A percentile compares a stretch with the other conserved stretches of the same genome.
phyloP scores from a whole-genome alignment of 2,329 filamentous ascomycete species.

The Dactylonectria macrodidyma region DNA sequence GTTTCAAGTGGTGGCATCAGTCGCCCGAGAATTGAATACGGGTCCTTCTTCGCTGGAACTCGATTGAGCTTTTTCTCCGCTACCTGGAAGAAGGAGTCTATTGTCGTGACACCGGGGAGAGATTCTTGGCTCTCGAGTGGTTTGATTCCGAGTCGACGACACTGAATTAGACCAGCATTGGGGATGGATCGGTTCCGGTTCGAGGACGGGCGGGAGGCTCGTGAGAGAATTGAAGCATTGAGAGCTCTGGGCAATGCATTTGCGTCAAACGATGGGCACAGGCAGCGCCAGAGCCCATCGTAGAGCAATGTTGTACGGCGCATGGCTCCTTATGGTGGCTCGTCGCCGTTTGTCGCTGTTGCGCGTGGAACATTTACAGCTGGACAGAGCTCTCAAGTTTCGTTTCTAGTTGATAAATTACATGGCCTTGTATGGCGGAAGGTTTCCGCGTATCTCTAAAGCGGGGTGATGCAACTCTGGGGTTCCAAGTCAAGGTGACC shows the following conservation, averaged over 20 bases:
- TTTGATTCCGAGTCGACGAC: constrained; percentile 39
- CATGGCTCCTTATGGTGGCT: constrained; percentile 40
- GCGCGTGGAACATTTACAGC: not conserved
- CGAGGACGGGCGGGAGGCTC: constrained; percentile 12
- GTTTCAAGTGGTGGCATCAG: not conserved
- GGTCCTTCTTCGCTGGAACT: not conserved
- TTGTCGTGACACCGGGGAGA: not conserved
- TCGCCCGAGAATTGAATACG: not conserved
- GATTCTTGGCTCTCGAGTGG: not conserved
- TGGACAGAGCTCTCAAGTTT: constrained; percentile 20
- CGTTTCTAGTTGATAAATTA: not conserved
- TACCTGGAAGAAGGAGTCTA: constrained; percentile 20
- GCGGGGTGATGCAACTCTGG: constrained; percentile 46
- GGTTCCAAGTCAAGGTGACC: constrained; percentile 21
- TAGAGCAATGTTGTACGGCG: constrained; percentile 54
- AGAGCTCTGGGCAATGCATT: constrained; percentile 53
- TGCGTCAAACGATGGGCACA: constrained; percentile 70
- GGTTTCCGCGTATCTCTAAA: constrained; percentile 37
- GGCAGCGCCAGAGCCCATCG: constrained; percentile 76
- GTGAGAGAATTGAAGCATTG: constrained; percentile 34
- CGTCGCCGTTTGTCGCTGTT: not conserved
- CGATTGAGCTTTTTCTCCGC: not conserved
- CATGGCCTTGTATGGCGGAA: constrained; percentile 31
- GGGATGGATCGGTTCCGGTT: constrained; percentile 26
- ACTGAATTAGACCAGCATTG: constrained; percentile 26